Evolutionary conservation across 164 flowering plant species (phyloP).

Genomic region (Vitis amurensis): DNA sequence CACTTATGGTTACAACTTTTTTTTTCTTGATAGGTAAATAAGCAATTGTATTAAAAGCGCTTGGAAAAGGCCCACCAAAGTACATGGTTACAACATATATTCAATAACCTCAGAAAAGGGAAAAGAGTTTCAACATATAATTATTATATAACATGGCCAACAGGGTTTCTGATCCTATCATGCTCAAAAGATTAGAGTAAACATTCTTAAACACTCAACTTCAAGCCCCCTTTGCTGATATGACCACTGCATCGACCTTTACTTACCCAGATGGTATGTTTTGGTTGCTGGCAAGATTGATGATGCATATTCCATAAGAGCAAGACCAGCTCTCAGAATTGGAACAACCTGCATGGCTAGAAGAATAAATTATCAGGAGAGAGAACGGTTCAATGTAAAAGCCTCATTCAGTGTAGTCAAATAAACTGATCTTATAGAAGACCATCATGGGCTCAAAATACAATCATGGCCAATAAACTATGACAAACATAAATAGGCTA

Average conservation of each 20-base stretch:
- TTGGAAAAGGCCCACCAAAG: no score
- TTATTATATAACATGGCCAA: neutral
- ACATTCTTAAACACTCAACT: neutral
- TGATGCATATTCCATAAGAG: constrained; percentile 87
- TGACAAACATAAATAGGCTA: neutral
- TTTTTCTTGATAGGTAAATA: no score
- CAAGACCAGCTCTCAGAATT: constrained; percentile 97
- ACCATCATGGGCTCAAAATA: neutral
- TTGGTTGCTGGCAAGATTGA: constrained; percentile 85
- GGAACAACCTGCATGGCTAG: constrained; percentile 70
- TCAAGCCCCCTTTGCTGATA: neutral
- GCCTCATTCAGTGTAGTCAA: neutral
- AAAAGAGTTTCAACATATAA: neutral
- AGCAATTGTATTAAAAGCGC: no score
- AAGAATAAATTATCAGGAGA: constrained; percentile 12
- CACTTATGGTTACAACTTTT: no score
- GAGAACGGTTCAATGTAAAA: neutral
- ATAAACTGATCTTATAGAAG: neutral
- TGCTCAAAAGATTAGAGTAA: neutral
- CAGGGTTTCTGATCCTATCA: no score
- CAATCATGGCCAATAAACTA: neutral
- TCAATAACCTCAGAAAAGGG: neutral
- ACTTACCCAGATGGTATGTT: constrained; percentile 86
- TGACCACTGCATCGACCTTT: neutral
- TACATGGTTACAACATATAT: neutral